Evolutionary conservation across 768 basidiomycete species (phyloP).

Genomic region (Guyanaporus albipodus): DNA sequence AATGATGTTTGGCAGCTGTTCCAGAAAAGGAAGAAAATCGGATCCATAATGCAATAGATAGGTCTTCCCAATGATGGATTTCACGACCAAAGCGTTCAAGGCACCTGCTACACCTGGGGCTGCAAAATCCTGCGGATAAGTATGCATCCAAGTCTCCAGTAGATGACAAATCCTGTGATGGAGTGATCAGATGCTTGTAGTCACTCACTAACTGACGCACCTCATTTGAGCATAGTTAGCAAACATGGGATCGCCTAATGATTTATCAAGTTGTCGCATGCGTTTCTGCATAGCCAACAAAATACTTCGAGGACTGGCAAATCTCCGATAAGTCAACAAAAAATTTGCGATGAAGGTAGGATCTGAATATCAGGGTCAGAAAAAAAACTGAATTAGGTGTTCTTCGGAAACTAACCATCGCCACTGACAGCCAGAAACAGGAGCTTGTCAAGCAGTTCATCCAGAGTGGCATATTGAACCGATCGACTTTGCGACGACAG

Average conservation of each 20-base stretch:
- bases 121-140: slow-evolving; percentile 77
- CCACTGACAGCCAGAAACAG: slow-evolving; percentile 80
- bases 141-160: slow-evolving; percentile 71
- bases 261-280: slow-evolving; percentile 71
- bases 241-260: slow-evolving; percentile 77
- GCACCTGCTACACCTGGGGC: slow-evolving; percentile 71
- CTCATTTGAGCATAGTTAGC: slow-evolving; percentile 87
- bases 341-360: slow-evolving; percentile 76
- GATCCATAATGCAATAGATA: slow-evolving; percentile 83
- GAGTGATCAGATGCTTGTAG: slow-evolving; percentile 1
- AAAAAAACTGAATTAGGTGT: slow-evolving; percentile 5
- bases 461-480: slow-evolving; percentile 69
- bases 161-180: slow-evolving; percentile 67
- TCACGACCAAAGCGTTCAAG: slow-evolving; percentile 69
- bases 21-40: slow-evolving; percentile 77
- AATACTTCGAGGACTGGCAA: slow-evolving; percentile 72
- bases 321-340: slow-evolving; percentile 78
- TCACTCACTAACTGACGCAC: slow-evolving; percentile 34
- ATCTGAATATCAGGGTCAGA: slow-evolving; percentile 42
- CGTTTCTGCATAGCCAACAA: slow-evolving; percentile 87
- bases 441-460: slow-evolving; percentile 78
- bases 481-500: slow-evolving; percentile 40
- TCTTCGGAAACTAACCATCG: slow-evolving; percentile 51
- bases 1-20: slow-evolving; percentile 55
- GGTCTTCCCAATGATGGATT: slow-evolving; percentile 73